A percentile compares a stretch with the other conserved stretches of the same genome.
These are phyloP conservation scores for Aspergillus pseudoviridinutans DNA, from an alignment of 2,329 filamentous ascomycete genomes.

Conservation along the genomic window DNA sequence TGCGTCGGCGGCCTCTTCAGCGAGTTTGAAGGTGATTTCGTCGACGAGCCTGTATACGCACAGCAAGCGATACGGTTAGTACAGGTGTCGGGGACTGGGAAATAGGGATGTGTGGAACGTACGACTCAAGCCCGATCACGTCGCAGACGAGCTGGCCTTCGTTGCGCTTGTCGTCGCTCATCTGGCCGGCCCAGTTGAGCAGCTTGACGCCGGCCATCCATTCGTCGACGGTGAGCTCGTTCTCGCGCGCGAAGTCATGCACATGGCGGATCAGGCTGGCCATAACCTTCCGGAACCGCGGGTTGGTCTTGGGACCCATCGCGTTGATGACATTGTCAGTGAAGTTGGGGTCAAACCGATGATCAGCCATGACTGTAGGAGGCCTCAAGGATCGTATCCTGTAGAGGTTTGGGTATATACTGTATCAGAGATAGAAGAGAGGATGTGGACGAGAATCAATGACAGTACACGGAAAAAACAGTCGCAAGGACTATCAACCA, in stretches of 20 bases:
- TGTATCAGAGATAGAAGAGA: not conserved
- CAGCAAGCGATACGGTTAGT: not conserved
- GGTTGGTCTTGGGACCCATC: conserved; percentile 66
- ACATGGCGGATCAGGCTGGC: conserved; percentile 51
- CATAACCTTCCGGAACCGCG: conserved; percentile 63
- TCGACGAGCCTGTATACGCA: conserved; percentile 57
- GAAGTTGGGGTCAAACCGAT: conserved; percentile 45
- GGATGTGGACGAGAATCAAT: conserved; percentile 4
- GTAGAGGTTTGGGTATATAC: not conserved
- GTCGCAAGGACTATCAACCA: not conserved
- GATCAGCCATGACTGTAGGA: conserved; percentile 21
- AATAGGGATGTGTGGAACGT: conserved; percentile 16
- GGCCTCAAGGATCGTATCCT: not conserved
- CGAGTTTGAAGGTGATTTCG: conserved; percentile 70
- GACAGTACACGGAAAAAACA: not conserved
- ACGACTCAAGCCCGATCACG: conserved; percentile 57
- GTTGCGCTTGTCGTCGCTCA: conserved; percentile 60
- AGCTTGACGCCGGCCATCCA: conserved; percentile 55
- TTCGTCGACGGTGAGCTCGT: conserved; percentile 56
- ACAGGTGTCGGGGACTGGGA: not conserved
- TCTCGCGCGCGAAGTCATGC: conserved; percentile 58
- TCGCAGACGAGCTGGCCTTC: conserved; percentile 60
- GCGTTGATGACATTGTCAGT: conserved; percentile 70
- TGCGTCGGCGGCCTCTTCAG: conserved; percentile 49
- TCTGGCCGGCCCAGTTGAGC: conserved; percentile 60